These are phyloP conservation scores for Populus trichocarpa DNA, from an alignment of 441 rosid species.

Conservation along the genomic window DNA sequence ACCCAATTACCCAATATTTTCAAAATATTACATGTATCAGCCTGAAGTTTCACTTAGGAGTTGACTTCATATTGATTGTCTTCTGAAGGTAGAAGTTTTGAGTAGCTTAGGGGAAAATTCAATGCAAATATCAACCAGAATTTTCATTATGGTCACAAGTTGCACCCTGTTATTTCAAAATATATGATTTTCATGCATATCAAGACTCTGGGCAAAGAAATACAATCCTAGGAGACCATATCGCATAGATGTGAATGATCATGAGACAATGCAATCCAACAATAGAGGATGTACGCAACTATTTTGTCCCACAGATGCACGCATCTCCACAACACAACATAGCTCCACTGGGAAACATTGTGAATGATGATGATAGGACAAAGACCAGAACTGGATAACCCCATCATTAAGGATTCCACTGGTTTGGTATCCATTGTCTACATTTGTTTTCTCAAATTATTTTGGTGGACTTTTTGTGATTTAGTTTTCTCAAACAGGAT, in stretches of 20 bases:
- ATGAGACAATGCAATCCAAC: too few relatives aligned
- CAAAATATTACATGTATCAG: too few relatives aligned
- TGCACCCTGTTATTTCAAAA: not conserved
- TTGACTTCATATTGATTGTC: not conserved
- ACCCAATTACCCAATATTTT: too few relatives aligned
- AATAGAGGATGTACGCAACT: too few relatives aligned
- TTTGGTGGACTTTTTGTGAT: not conserved
- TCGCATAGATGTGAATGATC: too few relatives aligned
- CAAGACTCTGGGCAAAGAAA: not conserved
- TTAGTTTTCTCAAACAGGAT: not conserved
- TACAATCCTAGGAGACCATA: not conserved
- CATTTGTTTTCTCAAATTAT: not conserved
- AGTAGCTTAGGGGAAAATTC: not conserved
- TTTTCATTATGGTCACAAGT: not conserved
- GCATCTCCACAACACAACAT: not conserved
- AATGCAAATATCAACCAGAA: not conserved
- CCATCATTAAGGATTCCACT: not conserved
- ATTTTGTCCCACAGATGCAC: too few relatives aligned
- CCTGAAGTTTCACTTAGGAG: not conserved
- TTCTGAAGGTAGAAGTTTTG: not conserved
- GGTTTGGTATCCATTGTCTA: not conserved
- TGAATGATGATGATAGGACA: not conserved
- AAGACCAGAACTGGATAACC: not conserved
- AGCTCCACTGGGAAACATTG: not conserved
- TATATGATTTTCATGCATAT: not conserved